Evolutionary conservation across 1,284 basidiomycete genomes (phyloP), one percentile per base, ranked within the genome.

Genomic region (Puccinia hordei): DNA sequence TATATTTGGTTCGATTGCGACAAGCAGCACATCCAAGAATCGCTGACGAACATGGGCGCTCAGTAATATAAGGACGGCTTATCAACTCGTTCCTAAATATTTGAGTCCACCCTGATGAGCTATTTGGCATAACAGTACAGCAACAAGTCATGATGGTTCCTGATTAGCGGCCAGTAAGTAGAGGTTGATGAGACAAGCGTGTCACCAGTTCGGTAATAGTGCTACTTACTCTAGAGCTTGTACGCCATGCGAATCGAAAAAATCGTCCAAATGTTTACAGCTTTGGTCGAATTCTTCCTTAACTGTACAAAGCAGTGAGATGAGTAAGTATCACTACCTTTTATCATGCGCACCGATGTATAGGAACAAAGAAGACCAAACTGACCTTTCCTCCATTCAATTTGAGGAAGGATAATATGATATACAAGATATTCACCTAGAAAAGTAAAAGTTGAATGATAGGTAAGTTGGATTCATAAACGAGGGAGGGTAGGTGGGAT

Each of bases 11-110:
- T 44, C 55, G 49, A 17, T 72, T 73, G 22, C 71, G 69, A 51
- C 77, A 79, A 59, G 77, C 77, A 9, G 30, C 38, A 38, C 77
- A 79, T 53, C 77, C 77, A n/a, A 38, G 27, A 76, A 4, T 4
- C 38, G 38, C 17, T 63, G 38, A n/a, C 41, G 3, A 9, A 13
- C 35, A 10, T 15, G 38, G 24, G 59, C 13, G 46, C 24, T 41
- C 38, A 0, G 53, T 10, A 15, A 79, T 61, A 33, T 38, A 71
- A 30, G 68, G 77, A 1, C 77, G 66, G 46, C 1, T 33, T 5
- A 61, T 55, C 66, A 79, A 51, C 15, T 68, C 44, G 8, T 22
- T 33, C 61, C 59, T 79, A 61, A 79, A 79, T n/a, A 24, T 8
- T 12, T 57, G 53, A 61, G 71, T 79, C 77, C 77, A 79, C 13